A percentile compares a stretch with the other conserved stretches of the same genome.
Evolutionary conservation across 805 yeast genomes (phyloP).

Genomic region (Sporopachydermia lactativora): DNA sequence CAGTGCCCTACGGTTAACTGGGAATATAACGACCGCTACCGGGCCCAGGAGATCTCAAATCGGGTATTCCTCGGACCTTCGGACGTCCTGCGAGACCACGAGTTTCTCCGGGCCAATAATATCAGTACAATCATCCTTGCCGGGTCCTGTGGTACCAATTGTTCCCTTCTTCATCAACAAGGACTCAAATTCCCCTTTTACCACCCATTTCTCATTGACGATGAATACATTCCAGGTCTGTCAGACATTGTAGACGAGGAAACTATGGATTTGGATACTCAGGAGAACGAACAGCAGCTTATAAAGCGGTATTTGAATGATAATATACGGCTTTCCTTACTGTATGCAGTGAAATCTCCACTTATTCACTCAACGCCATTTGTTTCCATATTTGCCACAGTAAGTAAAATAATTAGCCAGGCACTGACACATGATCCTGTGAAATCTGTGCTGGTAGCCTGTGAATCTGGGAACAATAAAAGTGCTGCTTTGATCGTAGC

Average conservation of each 20-base stretch:
- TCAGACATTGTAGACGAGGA: not conserved
- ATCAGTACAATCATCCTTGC: conserved; percentile 25
- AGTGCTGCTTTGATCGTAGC: conserved; percentile 19
- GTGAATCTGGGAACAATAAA: conserved; percentile 21
- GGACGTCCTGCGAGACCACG: conserved; percentile 24
- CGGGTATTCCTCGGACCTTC: conserved; percentile 34
- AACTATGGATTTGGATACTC: conserved; percentile 4
- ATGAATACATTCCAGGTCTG: not conserved
- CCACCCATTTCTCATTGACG: conserved; percentile 1
- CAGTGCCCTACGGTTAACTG: conserved; percentile 14
- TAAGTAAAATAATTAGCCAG: conserved; percentile 5
- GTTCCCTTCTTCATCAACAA: not conserved
- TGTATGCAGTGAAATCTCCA: conserved; percentile 3
- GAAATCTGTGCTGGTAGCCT: conserved; percentile 12
- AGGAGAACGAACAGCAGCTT: conserved; percentile 3
- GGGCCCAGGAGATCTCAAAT: conserved; percentile 28
- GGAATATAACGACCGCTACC: conserved; percentile 18
- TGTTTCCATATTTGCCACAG: conserved; percentile 5
- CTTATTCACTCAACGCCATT: conserved; percentile 6
- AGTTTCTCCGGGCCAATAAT: conserved; percentile 23
- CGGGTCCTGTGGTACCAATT: conserved; percentile 19
- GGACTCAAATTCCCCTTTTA: not conserved
- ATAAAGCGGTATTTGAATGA: conserved; percentile 4
- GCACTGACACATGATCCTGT: conserved; percentile 4
- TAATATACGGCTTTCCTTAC: not conserved